Conservation (phyloP, 257 asterid species). For the Solanum virginianum region DNA sequence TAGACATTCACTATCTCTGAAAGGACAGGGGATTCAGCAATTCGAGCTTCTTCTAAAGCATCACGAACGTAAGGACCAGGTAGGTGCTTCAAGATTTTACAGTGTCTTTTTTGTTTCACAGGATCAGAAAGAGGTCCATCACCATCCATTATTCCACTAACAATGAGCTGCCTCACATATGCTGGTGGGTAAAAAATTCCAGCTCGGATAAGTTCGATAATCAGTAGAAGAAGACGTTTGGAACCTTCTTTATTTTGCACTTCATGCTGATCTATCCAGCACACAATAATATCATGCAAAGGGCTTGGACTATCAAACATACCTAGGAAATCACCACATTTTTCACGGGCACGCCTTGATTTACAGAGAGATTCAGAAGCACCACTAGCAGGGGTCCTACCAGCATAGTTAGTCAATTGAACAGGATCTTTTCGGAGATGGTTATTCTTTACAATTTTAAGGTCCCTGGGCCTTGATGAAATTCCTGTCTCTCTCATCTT, state of each 20-base stretch:
- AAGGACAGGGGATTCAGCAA: constrained; percentile 34
- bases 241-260: constrained; percentile 76
- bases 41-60: constrained; percentile 60
- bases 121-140: constrained; percentile 41
- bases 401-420: constrained; percentile 5
- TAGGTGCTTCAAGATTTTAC: constrained; percentile 82
- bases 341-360: constrained; percentile 21
- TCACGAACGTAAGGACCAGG: constrained; percentile 51
- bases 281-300: constrained; percentile 79
- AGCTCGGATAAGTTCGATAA: constrained; percentile 59
- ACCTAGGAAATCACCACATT: constrained; percentile 24
- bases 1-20: constrained; percentile 56
- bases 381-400: constrained; percentile 1
- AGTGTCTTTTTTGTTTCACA: constrained; percentile 64
- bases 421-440: constrained; percentile 10
- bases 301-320: constrained; percentile 74
- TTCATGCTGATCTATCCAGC: constrained; percentile 99
- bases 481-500: constrained; percentile 46
- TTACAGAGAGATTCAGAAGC: constrained; percentile 7
- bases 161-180: constrained; percentile 88
- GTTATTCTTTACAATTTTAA: constrained; percentile 1
- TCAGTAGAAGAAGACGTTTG: constrained; percentile 65
- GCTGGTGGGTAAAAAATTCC: constrained; percentile 85
- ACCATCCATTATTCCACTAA: constrained; percentile 83
- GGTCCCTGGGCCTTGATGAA: constrained; percentile 4